phyloP scores from a whole-genome alignment of 108 stramenopile genomes.

The Conticribra guillardii region DNA sequence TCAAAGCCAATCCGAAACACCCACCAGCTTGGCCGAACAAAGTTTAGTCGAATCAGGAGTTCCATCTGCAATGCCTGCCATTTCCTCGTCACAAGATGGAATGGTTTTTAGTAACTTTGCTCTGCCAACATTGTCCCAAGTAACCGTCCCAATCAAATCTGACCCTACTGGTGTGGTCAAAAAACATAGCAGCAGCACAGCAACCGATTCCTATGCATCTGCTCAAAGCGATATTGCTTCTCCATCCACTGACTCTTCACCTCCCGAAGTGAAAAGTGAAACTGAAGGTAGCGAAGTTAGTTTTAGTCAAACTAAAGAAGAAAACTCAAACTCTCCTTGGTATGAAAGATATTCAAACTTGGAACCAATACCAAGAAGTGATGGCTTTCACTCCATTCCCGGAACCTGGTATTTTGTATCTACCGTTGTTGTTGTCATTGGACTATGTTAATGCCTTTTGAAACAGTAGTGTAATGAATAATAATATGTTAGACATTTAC shows the following conservation, averaged over 20 bases:
- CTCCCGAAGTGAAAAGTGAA: neutral
- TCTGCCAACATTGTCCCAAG: slow-evolving; percentile 17
- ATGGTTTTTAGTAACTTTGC: slow-evolving; percentile 23
- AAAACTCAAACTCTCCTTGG: neutral
- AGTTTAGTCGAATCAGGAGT: neutral
- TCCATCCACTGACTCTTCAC: neutral
- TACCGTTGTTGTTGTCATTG: neutral
- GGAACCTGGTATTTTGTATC: neutral
- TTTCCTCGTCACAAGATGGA: slow-evolving; percentile 6
- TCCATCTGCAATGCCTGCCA: neutral
- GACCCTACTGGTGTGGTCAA: neutral
- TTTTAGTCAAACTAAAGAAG: neutral
- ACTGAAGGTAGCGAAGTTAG: neutral
- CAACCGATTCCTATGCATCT: neutral
- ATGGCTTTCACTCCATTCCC: neutral
- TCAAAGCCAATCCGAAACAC: neutral
- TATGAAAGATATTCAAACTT: neutral
- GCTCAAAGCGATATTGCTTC: neutral
- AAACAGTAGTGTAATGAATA: neutral
- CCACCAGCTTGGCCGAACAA: neutral
- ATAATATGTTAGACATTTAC: too few species aligned
- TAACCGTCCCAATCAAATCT: slow-evolving; percentile 6
- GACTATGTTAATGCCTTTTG: neutral
- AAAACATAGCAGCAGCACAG: neutral
- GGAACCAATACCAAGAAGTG: neutral